These are phyloP conservation scores for Jamesozyma spencerorum DNA, from an alignment of 805 yeast species.

Conservation along the genomic window DNA sequence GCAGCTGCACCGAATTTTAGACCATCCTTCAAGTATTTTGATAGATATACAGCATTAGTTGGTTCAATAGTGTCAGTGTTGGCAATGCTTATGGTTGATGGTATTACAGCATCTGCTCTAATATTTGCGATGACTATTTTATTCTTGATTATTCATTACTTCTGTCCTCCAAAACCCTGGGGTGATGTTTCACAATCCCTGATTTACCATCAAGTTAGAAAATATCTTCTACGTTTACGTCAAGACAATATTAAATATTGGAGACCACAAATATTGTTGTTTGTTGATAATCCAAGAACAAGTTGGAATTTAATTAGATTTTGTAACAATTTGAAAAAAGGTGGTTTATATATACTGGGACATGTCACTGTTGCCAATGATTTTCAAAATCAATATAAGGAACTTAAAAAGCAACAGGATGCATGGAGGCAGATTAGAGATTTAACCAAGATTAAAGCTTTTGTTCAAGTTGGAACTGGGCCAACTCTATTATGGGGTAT, in stretches of 20 bases:
- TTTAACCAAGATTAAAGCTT: constrained; percentile 71
- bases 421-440: constrained; percentile 86
- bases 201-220: constrained; percentile 93
- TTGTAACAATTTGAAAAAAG: constrained; percentile 91
- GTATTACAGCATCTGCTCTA: constrained; percentile 72
- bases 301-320: constrained; percentile 87
- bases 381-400: constrained; percentile 57
- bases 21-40: constrained; percentile 87
- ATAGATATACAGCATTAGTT: constrained; percentile 64
- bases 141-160: constrained; percentile 74
- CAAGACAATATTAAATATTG: constrained; percentile 95
- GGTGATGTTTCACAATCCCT: constrained; percentile 96
- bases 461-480: constrained; percentile 85
- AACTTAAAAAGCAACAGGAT: constrained; percentile 58
- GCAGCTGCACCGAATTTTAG: constrained; percentile 98
- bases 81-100: constrained; percentile 94
- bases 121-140: constrained; percentile 55
- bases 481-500: constrained; percentile 92
- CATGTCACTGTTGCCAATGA: constrained; percentile 62
- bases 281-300: constrained; percentile 87
- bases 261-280: constrained; percentile 87
- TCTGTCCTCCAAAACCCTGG: constrained; percentile 93
- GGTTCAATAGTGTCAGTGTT: constrained; percentile 63
- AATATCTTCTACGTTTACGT: constrained; percentile 64
- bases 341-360: constrained; percentile 86